phyloP scores from a whole-genome alignment of 805 yeast genomes.

The Nadsonia fulvescens region DNA sequence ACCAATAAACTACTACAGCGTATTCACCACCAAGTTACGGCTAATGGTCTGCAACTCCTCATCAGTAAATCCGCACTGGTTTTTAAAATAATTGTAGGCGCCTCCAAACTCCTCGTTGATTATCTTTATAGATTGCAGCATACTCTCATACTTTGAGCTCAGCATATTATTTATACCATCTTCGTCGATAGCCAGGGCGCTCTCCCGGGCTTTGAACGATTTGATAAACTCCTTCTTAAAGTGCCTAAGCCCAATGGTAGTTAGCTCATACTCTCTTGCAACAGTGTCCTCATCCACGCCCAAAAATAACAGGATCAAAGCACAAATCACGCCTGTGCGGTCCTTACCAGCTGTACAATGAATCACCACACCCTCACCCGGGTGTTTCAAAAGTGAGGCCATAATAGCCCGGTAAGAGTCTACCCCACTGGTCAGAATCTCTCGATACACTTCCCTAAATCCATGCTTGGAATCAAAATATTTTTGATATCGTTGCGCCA shows the following conservation, averaged over 20 bases:
- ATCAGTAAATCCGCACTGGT: slow-evolving; percentile 25
- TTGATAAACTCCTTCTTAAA: too few relatives aligned
- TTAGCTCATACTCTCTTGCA: slow-evolving; percentile 62
- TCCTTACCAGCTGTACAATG: slow-evolving; percentile 85
- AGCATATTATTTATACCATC: too few relatives aligned
- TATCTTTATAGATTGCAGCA: slow-evolving; percentile 41
- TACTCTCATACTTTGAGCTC: slow-evolving; percentile 49
- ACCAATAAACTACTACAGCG: too few relatives aligned
- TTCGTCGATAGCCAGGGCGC: too few relatives aligned
- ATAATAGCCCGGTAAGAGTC: slow-evolving; percentile 32
- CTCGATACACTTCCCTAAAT: slow-evolving; percentile 43
- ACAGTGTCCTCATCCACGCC: slow-evolving; percentile 52
- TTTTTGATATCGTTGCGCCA: slow-evolving; percentile 36
- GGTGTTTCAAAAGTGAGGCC: slow-evolving; percentile 34
- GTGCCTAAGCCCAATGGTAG: slow-evolving; percentile 38
- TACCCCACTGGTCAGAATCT: slow-evolving; percentile 33
- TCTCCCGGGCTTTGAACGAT: too few relatives aligned
- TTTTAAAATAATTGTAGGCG: slow-evolving; percentile 28
- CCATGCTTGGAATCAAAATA: slow-evolving; percentile 43
- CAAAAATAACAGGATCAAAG: slow-evolving; percentile 41
- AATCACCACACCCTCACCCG: slow-evolving; percentile 34
- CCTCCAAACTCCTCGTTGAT: slow-evolving; percentile 38
- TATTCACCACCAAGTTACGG: too few relatives aligned
- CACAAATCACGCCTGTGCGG: slow-evolving; percentile 59
- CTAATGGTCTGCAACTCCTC: slow-evolving; percentile 26